Evolutionary conservation across 2,329 filamentous ascomycete genomes (phyloP).

Genomic region (Anthostomella pinea): DNA sequence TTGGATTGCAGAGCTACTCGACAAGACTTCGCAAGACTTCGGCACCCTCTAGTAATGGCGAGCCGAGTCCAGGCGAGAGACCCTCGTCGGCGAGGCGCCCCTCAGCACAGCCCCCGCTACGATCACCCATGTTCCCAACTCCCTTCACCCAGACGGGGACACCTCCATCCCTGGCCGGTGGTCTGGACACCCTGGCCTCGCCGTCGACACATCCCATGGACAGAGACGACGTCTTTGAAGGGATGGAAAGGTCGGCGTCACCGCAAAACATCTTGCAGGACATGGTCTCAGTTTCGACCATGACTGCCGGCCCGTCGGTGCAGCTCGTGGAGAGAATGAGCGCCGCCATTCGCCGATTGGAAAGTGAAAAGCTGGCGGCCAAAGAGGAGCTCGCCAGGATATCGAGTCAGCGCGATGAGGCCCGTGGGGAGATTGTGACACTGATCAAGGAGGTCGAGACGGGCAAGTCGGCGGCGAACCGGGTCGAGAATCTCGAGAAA

Average conservation of each 20-base stretch:
- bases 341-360: conserved; percentile 83
- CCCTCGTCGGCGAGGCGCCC: conserved; percentile 44
- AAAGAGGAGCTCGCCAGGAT: conserved; percentile 84
- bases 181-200: conserved; percentile 42
- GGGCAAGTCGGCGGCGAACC: conserved; percentile 58
- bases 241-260: conserved; percentile 54
- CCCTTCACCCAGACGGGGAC: conserved; percentile 34
- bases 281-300: conserved; percentile 84
- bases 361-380: conserved; percentile 84
- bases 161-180: conserved; percentile 45
- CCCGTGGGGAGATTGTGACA: conserved; percentile 83
- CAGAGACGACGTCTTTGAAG: conserved; percentile 48
- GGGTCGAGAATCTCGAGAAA: conserved; percentile 62
- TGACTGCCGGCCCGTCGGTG: conserved; percentile 86
- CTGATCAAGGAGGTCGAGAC: conserved; percentile 84
- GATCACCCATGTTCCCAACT: conserved; percentile 40
- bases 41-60: conserved; percentile 50
- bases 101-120: conserved; percentile 45
- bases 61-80: conserved; percentile 38
- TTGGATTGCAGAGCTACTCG: conserved; percentile 42
- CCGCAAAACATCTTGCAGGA: conserved; percentile 74
- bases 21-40: conserved; percentile 45
- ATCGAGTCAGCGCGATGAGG: conserved; percentile 83
- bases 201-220: conserved; percentile 45
- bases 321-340: conserved; percentile 97